Evolutionary conservation across 495 filamentous ascomycete genomes (phyloP).

Genomic region (Aspergillus cavernicola): DNA sequence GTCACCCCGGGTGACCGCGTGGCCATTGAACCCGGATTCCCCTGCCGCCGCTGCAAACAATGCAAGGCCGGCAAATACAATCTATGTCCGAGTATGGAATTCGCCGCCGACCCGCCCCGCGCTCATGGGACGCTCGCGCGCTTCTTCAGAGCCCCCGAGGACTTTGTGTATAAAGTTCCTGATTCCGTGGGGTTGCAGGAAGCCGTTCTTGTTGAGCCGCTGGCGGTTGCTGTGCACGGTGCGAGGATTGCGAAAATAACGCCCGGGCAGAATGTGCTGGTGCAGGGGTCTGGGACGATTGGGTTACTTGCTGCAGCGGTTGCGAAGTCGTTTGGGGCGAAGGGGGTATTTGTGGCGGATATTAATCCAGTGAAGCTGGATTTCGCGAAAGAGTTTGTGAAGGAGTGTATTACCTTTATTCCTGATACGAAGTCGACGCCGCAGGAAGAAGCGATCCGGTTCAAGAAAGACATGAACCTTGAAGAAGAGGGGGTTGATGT

Average conservation of each 20-base stretch:
- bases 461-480: conserved; percentile 39
- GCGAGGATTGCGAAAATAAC: conserved; percentile 62
- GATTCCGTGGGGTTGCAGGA: conserved; percentile 69
- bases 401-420: conserved; percentile 58
- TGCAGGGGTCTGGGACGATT: conserved; percentile 85
- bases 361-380: conserved; percentile 65
- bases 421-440: conserved; percentile 43
- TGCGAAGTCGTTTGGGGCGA: conserved; percentile 67
- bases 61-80: conserved; percentile 42
- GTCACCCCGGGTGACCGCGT: conserved; percentile 65
- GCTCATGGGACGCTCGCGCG: conserved; percentile 69
- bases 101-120: conserved; percentile 73
- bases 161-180: conserved; percentile 73
- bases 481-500: conserved; percentile 66
- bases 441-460: conserved; percentile 54
- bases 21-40: conserved; percentile 77
- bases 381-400: conserved; percentile 64
- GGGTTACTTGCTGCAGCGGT: conserved; percentile 79
- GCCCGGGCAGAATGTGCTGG: conserved; percentile 70
- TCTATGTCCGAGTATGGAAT: conserved; percentile 57
- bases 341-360: conserved; percentile 72
- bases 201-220: conserved; percentile 79
- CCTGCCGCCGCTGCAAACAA: conserved; percentile 54
- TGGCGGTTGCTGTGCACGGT: conserved; percentile 79
- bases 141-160: conserved; percentile 69